A percentile compares a stretch with the other conserved stretches of the same genome.
phyloP scores from a whole-genome alignment of 2,329 filamentous ascomycete species.

The Cercospora sojina region DNA sequence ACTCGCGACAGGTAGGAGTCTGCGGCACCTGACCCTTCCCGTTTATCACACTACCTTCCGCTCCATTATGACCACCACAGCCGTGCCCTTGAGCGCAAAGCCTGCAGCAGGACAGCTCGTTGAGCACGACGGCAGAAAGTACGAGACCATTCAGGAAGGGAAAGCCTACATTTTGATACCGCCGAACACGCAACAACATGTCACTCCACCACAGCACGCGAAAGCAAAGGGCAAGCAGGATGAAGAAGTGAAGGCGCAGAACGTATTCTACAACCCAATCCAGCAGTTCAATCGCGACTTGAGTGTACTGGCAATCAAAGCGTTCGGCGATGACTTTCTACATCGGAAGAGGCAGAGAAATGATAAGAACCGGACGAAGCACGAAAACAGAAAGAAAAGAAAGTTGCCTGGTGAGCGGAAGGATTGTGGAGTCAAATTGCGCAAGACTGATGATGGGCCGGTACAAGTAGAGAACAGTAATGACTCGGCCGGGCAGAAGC shows the following conservation, averaged over 20 bases:
- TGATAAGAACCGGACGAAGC: slow-evolving; percentile 37
- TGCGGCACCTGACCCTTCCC: slow-evolving; percentile 7
- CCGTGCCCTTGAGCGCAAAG: slow-evolving; percentile 25
- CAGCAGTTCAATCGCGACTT: slow-evolving; percentile 98
- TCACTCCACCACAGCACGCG: slow-evolving; percentile 48
- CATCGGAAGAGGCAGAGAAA: slow-evolving; percentile 30
- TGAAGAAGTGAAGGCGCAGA: slow-evolving; percentile 57
- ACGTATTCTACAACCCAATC: slow-evolving; percentile 97
- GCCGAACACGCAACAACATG: slow-evolving; percentile 49
- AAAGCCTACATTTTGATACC: slow-evolving; percentile 67
- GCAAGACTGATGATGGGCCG: slow-evolving; percentile 18
- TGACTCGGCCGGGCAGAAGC: background rate
- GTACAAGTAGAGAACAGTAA: background rate
- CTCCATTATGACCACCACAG: slow-evolving; percentile 4
- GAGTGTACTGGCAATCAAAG: slow-evolving; percentile 87
- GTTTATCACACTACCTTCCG: slow-evolving; percentile 2
- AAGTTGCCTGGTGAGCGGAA: slow-evolving; percentile 37
- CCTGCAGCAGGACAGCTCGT: slow-evolving; percentile 36
- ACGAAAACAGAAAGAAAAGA: slow-evolving; percentile 33
- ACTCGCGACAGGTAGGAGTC: slow-evolving; percentile 19
- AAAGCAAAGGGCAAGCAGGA: slow-evolving; percentile 42
- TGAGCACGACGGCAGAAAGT: slow-evolving; percentile 36
- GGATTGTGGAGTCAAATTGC: slow-evolving; percentile 16
- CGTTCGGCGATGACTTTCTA: slow-evolving; percentile 69
- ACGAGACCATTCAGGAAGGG: slow-evolving; percentile 64